A percentile compares a stretch with the other conserved stretches of the same genome.
Conservation (phyloP, 2,329 filamentous ascomycete genomes). For the Alternaria sp. region DNA sequence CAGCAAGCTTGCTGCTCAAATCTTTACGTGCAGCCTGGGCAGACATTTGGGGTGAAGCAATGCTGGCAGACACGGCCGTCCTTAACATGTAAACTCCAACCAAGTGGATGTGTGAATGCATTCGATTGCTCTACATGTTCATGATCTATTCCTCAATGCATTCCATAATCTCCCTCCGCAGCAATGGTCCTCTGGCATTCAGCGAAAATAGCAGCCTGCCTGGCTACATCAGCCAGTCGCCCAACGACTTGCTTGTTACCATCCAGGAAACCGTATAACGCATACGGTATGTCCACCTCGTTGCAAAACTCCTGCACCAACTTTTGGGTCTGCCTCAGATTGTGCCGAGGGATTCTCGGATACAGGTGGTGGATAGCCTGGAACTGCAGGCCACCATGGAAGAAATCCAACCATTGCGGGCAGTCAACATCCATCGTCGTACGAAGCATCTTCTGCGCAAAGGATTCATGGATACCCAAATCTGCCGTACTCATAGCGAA, state of each 20-base stretch:
- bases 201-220: conserved; percentile 66
- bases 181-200: conserved; percentile 58
- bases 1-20: not conserved
- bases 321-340: conserved; percentile 65
- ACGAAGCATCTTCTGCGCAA: conserved; percentile 71
- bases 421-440: conserved; percentile 79
- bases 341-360: conserved; percentile 71
- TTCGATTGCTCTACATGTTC: not conserved
- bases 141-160: conserved; percentile 24
- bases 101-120: not conserved
- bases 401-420: conserved; percentile 73
- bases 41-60: not conserved
- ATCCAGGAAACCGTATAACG: conserved; percentile 65
- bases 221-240: conserved; percentile 63
- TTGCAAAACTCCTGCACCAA: conserved; percentile 68
- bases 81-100: not conserved
- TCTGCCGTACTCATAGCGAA: conserved; percentile 74
- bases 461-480: conserved; percentile 69
- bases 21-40: not conserved
- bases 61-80: not conserved
- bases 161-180: conserved; percentile 38
- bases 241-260: conserved; percentile 66
- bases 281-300: conserved; percentile 69
- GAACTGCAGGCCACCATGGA: conserved; percentile 76
- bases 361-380: conserved; percentile 75